phyloP scores from a whole-genome alignment of 345 rosid genomes.

The Arabidopsis thaliana region TAIR10.1 NC_003074.8:4810501-4811000 shows the following conservation, averaged over 20 bases:
- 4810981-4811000: conserved; percentile 33
- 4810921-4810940: conserved; percentile 17
- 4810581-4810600: background rate
- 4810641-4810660: conserved; percentile 18
- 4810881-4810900: conserved; percentile 31
- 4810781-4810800: conserved; percentile 11
- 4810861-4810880: background rate
- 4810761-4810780: background rate
- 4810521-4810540: background rate
- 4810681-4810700: background rate
- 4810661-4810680: conserved; percentile 3
- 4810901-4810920: conserved; percentile 18
- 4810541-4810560: background rate
- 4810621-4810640: background rate
- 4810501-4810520: conserved; percentile 25
- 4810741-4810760: background rate
- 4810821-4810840: conserved; percentile 19
- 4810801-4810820: conserved; percentile 16
- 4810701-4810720: background rate
- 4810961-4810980: conserved; percentile 4
- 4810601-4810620: background rate
- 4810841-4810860: background rate
- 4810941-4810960: background rate
- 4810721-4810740: conserved; percentile 11
- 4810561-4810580: background rate